phyloP scores from a whole-genome alignment of 805 yeast species.

The Candida jianshihensis region DNA sequence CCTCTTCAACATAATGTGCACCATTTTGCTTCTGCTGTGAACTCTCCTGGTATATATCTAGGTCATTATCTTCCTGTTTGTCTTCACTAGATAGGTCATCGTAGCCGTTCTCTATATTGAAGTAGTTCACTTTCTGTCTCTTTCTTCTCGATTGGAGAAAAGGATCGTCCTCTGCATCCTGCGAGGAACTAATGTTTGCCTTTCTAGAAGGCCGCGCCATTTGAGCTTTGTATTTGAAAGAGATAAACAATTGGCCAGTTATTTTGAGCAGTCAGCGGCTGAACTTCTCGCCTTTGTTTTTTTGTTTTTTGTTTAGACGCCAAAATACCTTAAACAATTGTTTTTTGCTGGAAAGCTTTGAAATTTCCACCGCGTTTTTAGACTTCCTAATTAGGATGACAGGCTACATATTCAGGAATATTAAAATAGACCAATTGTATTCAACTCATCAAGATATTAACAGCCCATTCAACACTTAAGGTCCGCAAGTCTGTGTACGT shows the following conservation, averaged over 20 bases:
- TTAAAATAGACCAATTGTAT: too few relatives aligned
- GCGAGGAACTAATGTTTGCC: constrained; percentile 1
- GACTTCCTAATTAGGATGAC: constrained; percentile 4
- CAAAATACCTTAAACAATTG: background rate
- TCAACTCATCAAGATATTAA: constrained; percentile 68
- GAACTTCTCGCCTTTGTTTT: too few relatives aligned
- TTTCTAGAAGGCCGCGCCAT: constrained; percentile 7
- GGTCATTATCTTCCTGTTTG: constrained; percentile 6
- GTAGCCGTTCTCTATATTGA: constrained; percentile 27
- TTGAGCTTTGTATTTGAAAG: constrained; percentile 8
- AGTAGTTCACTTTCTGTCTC: constrained; percentile 27
- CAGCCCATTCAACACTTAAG: constrained; percentile 88
- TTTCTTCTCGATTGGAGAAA: constrained; percentile 27
- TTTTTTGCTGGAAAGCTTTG: background rate
- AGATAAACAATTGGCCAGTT: constrained; percentile 3
- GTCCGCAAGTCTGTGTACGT: constrained; percentile 92
- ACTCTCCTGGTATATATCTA: constrained; percentile 8
- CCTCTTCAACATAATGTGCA: constrained; percentile 11
- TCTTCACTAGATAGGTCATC: constrained; percentile 24
- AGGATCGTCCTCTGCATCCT: constrained; percentile 17
- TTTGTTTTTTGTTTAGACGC: too few relatives aligned
- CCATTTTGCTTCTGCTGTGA: background rate
- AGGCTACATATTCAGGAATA: background rate
- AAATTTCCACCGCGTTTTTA: background rate
- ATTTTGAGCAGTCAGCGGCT: too few relatives aligned